phyloP scores from a whole-genome alignment of 1,139 yeast genomes.

The Scheffersomyces illinoinensis region DNA sequence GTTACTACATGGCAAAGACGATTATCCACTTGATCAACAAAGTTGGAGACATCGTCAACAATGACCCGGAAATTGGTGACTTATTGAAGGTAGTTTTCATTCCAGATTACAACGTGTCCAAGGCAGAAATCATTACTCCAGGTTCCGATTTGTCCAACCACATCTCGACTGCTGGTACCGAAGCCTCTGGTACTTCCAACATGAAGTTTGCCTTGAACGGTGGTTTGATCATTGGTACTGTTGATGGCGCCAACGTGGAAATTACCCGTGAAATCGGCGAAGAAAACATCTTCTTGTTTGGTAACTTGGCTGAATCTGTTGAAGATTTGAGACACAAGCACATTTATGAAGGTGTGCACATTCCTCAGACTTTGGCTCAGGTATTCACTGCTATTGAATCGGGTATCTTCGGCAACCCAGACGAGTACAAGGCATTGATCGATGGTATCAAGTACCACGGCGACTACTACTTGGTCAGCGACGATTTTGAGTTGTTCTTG shows the following conservation, averaged over 20 bases:
- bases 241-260: constrained; percentile 96
- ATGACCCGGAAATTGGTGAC: constrained; percentile 71
- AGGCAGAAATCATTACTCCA: constrained; percentile 88
- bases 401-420: constrained; percentile 72
- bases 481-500: constrained; percentile 84
- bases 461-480: constrained; percentile 83
- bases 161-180: constrained; percentile 98
- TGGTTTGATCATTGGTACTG: constrained; percentile 92
- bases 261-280: constrained; percentile 93
- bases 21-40: constrained; percentile 83
- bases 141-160: constrained; percentile 92
- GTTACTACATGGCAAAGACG: constrained; percentile 91
- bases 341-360: constrained; percentile 53
- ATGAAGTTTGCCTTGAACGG: constrained; percentile 96
- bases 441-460: constrained; percentile 74
- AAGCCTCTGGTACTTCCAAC: constrained; percentile 94
- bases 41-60: constrained; percentile 79
- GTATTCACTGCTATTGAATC: constrained; percentile 71
- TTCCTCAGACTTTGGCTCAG: constrained; percentile 55
- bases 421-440: constrained; percentile 66
- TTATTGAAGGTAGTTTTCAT: constrained; percentile 82
- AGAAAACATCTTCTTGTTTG: constrained; percentile 88
- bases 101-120: constrained; percentile 91
- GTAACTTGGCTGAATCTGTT: constrained; percentile 86
- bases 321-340: constrained; percentile 82